Base-by-base conservation (phyloP, 495 filamentous ascomycete species). In the Durotheca rogersii region DNA sequence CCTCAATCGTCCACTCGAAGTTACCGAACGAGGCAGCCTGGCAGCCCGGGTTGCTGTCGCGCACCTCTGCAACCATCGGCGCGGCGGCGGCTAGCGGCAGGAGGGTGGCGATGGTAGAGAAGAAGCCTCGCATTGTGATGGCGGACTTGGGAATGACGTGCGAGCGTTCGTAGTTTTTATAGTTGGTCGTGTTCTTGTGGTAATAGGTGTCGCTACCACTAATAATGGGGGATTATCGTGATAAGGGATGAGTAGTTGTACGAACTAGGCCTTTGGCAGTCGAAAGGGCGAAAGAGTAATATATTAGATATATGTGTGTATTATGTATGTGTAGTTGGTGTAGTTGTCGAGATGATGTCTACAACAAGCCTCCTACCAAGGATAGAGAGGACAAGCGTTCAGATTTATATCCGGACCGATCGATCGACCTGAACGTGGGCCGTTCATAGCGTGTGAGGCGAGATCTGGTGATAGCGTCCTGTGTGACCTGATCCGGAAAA, bases 1-100 rank as follows among this genome's bases (percentile, higher is more conserved):
- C 38, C 31, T 58, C 48, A 27, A 70, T 30, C 4, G 35, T 40
- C 72, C 72, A 75, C 7, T 41, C n/a, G 41, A 72, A 69, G 43
- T 52, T 33, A 27, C 46, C 34, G 50, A 70, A 64, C 10, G 69
- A 70, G 10, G 55, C 51, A 14, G 47, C 41, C 19, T 64, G 49
- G 38, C 70, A 73, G 20, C 64, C 53, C 1, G 50, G 42, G 11
- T 51, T 50, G 51, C 43, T 56, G 33, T 42, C 44, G 48, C 52
- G 56, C 16, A 18, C 17, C 7, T 39, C 17, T 21, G 54, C 12
- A 23, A 36, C 38, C 18, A 44, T 30, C 16, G 60, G 60, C 3
- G 49, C 56, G 17, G 60, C 60, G 33, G 39, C 52, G 14, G 45
- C 51, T 29, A 63, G 25, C 40, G 56, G 56, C 14, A 60, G 56